These are phyloP conservation scores for Choricystis sp. DNA, from an alignment of 139 green algal species.

Conservation along the genomic window DNA sequence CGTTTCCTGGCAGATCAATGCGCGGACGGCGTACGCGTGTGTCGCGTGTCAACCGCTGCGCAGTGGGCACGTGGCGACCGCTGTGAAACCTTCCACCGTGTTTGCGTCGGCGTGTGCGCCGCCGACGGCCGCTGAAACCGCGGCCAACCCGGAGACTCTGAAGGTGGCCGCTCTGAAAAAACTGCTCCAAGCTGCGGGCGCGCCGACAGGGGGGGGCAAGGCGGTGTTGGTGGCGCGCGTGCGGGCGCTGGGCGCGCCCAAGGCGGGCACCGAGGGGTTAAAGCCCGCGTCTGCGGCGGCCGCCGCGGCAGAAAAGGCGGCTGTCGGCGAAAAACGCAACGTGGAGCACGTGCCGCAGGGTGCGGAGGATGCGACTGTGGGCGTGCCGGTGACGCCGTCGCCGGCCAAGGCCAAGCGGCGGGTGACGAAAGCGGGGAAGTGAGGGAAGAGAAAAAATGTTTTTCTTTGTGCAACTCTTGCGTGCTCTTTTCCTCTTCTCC, in stretches of 20 bases:
- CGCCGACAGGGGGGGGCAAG: too few species aligned
- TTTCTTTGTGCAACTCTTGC: too few species aligned
- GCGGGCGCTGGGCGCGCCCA: not conserved
- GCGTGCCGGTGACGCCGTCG: not conserved
- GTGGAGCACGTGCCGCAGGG: conserved; percentile 67
- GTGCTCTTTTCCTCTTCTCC: too few species aligned
- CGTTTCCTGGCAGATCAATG: not conserved
- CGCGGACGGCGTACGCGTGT: not conserved
- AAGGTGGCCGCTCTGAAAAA: too few species aligned
- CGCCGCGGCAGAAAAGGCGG: conserved; percentile 48
- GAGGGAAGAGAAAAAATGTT: too few species aligned
- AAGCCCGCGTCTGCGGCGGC: conserved; percentile 15
- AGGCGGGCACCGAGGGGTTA: not conserved
- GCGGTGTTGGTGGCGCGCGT: not conserved
- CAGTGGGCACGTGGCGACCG: not conserved
- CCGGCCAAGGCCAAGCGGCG: not conserved
- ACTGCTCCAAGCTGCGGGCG: too few species aligned
- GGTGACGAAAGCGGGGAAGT: not conserved
- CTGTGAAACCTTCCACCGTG: not conserved
- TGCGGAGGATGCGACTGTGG: not conserved
- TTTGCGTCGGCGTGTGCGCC: not conserved
- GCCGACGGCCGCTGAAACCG: too few species aligned
- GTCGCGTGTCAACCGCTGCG: not conserved
- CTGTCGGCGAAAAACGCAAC: conserved; percentile 42
- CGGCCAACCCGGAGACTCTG: too few species aligned